phyloP scores from a whole-genome alignment of 805 yeast species.

The Metschnikowia proteae region DNA sequence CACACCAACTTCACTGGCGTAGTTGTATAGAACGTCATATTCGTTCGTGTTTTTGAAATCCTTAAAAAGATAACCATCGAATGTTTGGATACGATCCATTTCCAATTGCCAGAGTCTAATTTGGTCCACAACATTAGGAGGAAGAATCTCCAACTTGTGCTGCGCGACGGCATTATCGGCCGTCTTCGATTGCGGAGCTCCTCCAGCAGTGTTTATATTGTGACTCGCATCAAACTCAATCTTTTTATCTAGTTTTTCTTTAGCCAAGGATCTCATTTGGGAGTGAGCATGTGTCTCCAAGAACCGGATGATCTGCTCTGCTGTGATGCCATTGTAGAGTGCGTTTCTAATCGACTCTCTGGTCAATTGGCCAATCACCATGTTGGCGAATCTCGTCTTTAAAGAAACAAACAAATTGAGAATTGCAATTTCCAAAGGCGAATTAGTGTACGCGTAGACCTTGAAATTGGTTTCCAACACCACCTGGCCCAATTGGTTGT shows the following conservation, averaged over 20 bases:
- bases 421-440: constrained; percentile 93
- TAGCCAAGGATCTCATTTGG: constrained; percentile 76
- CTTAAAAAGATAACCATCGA: constrained; percentile 81
- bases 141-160: constrained; percentile 61
- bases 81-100: constrained; percentile 83
- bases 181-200: constrained; percentile 33
- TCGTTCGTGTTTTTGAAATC: constrained; percentile 80
- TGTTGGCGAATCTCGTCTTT: constrained; percentile 78
- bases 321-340: constrained; percentile 81
- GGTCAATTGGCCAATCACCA: constrained; percentile 91
- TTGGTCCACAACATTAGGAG: constrained; percentile 97
- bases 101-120: constrained; percentile 95
- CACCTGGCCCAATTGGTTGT: constrained; percentile 55
- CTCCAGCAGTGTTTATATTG: constrained; percentile 44
- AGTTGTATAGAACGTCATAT: constrained; percentile 63
- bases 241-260: constrained; percentile 62
- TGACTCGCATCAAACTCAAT: constrained; percentile 57
- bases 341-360: constrained; percentile 89
- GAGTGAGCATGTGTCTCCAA: constrained; percentile 91
- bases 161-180: constrained; percentile 33
- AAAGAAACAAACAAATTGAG: constrained; percentile 83
- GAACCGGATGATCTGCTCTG: constrained; percentile 89
- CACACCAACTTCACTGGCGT: constrained; percentile 90
- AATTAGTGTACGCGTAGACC: constrained; percentile 86
- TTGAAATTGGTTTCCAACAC: constrained; percentile 93